Conservation (phyloP, 2,329 filamentous ascomycete genomes). For the Ophiobolus disseminans region DNA sequence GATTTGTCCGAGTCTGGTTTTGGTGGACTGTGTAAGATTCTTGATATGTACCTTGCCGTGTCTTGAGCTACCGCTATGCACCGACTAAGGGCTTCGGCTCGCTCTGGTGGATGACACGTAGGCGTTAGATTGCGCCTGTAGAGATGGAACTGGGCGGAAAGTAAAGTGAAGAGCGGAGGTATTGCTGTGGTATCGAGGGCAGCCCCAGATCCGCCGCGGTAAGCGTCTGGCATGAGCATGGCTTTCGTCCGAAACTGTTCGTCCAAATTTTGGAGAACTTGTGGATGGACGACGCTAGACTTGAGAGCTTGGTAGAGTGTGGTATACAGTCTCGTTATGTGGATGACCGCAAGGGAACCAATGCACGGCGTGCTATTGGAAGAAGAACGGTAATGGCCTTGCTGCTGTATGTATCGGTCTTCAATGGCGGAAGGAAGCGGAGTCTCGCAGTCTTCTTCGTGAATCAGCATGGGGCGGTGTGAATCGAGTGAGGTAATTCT, state of each 20-base stretch:
- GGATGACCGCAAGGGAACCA: conserved; percentile 80
- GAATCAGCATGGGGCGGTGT: conserved; percentile 80
- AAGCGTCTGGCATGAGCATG: conserved; percentile 75
- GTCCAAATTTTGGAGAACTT: conserved; percentile 79
- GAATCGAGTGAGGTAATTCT: conserved; percentile 79
- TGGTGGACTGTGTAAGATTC: conserved; percentile 62
- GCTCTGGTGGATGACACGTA: conserved; percentile 68
- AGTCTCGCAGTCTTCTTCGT: conserved; percentile 88
- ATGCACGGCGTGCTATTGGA: conserved; percentile 58
- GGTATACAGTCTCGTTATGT: conserved; percentile 79
- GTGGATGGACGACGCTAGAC: conserved; percentile 66
- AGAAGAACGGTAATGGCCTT: conserved; percentile 51
- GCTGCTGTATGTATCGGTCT: conserved; percentile 74
- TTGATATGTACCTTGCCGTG: conserved; percentile 76
- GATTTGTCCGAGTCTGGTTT: conserved; percentile 32
- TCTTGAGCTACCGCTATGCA: conserved; percentile 79
- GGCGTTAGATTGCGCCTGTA: conserved; percentile 89
- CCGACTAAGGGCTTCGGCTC: conserved; percentile 75
- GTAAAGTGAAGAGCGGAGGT: conserved; percentile 76
- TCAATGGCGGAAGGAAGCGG: conserved; percentile 79
- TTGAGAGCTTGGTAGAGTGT: conserved; percentile 74
- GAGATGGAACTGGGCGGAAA: conserved; percentile 82
- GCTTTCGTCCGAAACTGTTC: conserved; percentile 79
- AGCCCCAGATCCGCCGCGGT: conserved; percentile 70
- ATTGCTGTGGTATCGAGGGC: conserved; percentile 77